Base-by-base conservation (phyloP, 2,329 filamentous ascomycete species). In the Chrysoporthe deuterocubensis region DNA sequence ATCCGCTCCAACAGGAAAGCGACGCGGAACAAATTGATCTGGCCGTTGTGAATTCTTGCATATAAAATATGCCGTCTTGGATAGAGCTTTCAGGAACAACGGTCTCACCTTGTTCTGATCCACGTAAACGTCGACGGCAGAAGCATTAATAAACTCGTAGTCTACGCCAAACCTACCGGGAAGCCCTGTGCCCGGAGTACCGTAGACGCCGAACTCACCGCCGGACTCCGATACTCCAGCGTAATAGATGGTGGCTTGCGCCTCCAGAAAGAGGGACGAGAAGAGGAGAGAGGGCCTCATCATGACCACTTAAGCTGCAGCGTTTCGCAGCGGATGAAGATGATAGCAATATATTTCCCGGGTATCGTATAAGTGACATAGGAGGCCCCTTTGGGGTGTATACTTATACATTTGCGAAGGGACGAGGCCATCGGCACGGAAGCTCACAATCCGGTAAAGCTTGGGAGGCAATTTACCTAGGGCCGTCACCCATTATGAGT, bases 1-100 rank as follows among this genome's bases (percentile, higher is more conserved):
- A 85, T 84, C 50, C 83, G 82, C 74, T 85, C 84, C 16, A 84
- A 76, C 4, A 85, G 72, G 73, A 85, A 85, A 2, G 82, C 81
- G 52, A 85, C 78, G 37, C 83, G 80, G 74, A 85, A 84, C 0
- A 83, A 74, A 68, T 84, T 84, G 64, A 78, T 70, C 75, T 78
- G 16, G 4, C 3, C 16, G 1, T 43, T 40, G 46, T 67, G 11
- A 67, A 60, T 13, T 13, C 50, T 54, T 54, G 50, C 26, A 34
- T 5, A 26, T 26, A 26, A 32, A 4, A 52, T 11, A 32, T 32
- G 40, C 1, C 44, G 5, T 21, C 16, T 48, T n/a, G 52, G 16
- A 13, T 6, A 37, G 7, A 26, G 14, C 37, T 34, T 34, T 26
- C 26, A 37, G 26, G 13, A 6, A 3, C 11, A 37, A n/a, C 16